phyloP scores from a whole-genome alignment of 495 filamentous ascomycete genomes.

The Aspergillus heteromorphus region DNA sequence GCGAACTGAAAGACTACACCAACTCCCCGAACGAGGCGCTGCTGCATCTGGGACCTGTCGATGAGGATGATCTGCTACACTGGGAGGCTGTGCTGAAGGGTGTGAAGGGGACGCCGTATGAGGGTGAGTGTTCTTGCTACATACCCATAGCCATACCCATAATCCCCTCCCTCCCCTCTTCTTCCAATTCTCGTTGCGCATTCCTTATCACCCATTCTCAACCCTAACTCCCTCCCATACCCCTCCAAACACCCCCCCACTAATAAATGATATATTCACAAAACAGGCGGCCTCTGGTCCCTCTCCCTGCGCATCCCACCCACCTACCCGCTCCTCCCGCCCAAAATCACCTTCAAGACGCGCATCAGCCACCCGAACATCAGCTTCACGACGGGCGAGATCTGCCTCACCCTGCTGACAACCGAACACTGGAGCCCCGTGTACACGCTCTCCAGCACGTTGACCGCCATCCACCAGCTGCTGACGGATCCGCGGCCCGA shows the following conservation, averaged over 20 bases:
- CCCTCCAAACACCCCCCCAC: neutral
- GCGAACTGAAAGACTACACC: slow-evolving; percentile 58
- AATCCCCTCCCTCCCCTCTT: neutral
- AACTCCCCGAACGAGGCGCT: slow-evolving; percentile 51
- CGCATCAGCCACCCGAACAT: slow-evolving; percentile 85
- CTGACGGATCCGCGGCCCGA: slow-evolving; percentile 72
- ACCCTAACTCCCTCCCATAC: neutral
- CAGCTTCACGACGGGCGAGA: slow-evolving; percentile 73
- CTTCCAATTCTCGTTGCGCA: no score
- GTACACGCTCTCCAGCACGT: slow-evolving; percentile 70
- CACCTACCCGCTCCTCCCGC: slow-evolving; percentile 73
- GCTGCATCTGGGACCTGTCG: slow-evolving; percentile 59
- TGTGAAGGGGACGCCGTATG: slow-evolving; percentile 60
- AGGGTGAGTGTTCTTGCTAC: slow-evolving; percentile 54
- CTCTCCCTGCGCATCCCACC: slow-evolving; percentile 71
- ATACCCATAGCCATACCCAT: neutral
- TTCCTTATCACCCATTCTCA: no score
- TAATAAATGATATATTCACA: slow-evolving; percentile 3
- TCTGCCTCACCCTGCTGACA: slow-evolving; percentile 82
- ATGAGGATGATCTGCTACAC: slow-evolving; percentile 63
- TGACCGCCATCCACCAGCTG: slow-evolving; percentile 74
- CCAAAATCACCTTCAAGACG: slow-evolving; percentile 71
- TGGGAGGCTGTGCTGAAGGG: slow-evolving; percentile 83
- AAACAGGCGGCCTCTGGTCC: slow-evolving; percentile 73
- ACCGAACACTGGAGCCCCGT: slow-evolving; percentile 77